Base-by-base conservation (phyloP, 768 basidiomycete species). In the Amanita molliuscula region DNA sequence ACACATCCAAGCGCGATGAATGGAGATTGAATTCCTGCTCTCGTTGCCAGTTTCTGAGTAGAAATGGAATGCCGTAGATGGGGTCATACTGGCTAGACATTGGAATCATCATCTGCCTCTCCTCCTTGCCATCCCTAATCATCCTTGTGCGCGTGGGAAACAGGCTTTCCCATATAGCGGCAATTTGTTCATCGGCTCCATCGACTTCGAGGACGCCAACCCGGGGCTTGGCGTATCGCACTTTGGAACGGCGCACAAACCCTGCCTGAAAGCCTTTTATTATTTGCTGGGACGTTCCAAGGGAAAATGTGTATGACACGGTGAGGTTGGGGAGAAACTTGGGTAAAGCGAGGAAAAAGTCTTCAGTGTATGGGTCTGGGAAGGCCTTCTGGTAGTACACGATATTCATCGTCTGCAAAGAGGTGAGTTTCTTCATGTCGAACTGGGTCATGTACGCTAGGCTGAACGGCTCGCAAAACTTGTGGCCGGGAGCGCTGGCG, bases 141-240 rank as follows among this genome's bases (percentile, higher is more conserved):
- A 50, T 18, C 33, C 16, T 42, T 18, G 10, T 6, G 15, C 49
- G 49, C 2, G 42, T 23, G 29, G 49, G 49, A 15, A 50, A 50
- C 20, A 50, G 33, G 23, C 41, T 50, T 50, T 50, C 49, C 49
- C 49, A 50, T 18, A 50, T 26, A 9, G 49, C 49, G 20, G 41
- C 21, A 11, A 50, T 44, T 4, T 25, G 42, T 34, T 50, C 49
- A 23, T 43, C 41, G 2, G 49, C 41, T 11, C 49, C 49, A 16
- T 44, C 44, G 2, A 50, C 20, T 23, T 50, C 49, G 13, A 50
- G 49, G 8, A 29, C n/a, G 20, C 49, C 49, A 4, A 50, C 40
- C 5, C 11, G 28, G 3, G 49, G 49, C n/a, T 42, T 8, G 1
- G 42, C 49, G 16, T 50, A 50, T 16, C 49, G 49, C 7, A 35